Evolutionary conservation across 139 green algal species (phyloP).

Genomic region (Ulvella scutata): DNA sequence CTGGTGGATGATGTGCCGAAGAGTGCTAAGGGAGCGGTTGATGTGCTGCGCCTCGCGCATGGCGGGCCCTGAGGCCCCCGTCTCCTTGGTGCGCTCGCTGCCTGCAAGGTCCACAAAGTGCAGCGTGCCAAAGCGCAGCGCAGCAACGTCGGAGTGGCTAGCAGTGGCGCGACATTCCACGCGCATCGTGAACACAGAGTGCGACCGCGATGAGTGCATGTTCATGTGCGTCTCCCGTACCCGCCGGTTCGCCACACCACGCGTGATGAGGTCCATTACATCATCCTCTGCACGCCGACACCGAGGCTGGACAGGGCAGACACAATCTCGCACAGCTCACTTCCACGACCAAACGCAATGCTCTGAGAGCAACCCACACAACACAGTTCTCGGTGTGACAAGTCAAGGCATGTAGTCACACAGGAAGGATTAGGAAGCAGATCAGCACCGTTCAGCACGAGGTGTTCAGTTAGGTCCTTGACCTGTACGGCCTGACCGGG

Average conservation of each 20-base stretch:
- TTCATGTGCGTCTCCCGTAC: conserved; percentile 78
- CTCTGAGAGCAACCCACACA: too few species aligned
- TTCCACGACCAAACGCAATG: too few species aligned
- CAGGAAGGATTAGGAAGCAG: too few species aligned
- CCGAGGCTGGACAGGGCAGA: too few species aligned
- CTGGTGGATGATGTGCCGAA: conserved; percentile 83
- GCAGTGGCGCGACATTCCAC: conserved; percentile 27
- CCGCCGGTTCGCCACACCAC: conserved; percentile 47
- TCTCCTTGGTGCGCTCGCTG: conserved; percentile 17
- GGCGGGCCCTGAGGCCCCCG: neutral
- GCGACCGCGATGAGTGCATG: conserved; percentile 60
- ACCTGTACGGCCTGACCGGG: conserved; percentile 58
- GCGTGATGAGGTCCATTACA: conserved; percentile 43
- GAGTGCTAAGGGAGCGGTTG: conserved; percentile 85
- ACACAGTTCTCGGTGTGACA: too few species aligned
- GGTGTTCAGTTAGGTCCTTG: conserved; percentile 49
- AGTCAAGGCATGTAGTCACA: too few species aligned
- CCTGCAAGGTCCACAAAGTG: neutral
- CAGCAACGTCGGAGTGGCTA: conserved; percentile 29
- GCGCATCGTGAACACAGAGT: conserved; percentile 76
- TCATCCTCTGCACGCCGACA: conserved; percentile 56
- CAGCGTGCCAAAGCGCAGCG: conserved; percentile 28
- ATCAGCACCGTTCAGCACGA: conserved; percentile 55
- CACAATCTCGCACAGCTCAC: too few species aligned
- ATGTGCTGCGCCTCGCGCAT: conserved; percentile 53